Evolutionary conservation across 345 rosid genomes (phyloP).

Genomic region (Erodium maritimum): DNA sequence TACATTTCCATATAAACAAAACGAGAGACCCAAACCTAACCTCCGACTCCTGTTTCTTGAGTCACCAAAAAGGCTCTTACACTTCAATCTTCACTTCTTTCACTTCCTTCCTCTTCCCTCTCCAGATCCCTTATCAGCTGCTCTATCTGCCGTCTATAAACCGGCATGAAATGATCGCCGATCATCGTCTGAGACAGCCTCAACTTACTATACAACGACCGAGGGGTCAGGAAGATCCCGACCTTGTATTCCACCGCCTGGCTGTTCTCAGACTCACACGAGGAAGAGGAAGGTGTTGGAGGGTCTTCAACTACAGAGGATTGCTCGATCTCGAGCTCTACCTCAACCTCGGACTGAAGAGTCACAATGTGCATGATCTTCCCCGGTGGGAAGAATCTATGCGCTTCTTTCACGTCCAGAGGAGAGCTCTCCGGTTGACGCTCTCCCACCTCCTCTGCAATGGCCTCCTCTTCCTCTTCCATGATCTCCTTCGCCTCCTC

Average conservation of each 20-base stretch:
- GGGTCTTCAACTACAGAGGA: slow-evolving; percentile 19
- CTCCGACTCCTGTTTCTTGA: too few relatives aligned
- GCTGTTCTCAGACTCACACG: slow-evolving; percentile 11
- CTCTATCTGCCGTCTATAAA: slow-evolving; percentile 79
- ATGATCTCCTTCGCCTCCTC: slow-evolving; percentile 51
- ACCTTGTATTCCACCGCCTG: slow-evolving; percentile 27
- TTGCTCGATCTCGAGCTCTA: slow-evolving; percentile 16
- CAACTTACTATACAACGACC: slow-evolving; percentile 76
- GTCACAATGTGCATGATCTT: slow-evolving; percentile 81
- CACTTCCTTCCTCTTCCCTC: slow-evolving; percentile 14
- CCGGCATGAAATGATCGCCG: slow-evolving; percentile 91
- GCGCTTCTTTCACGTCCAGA: slow-evolving; percentile 59
- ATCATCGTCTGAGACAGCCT: slow-evolving; percentile 87
- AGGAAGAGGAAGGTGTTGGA: slow-evolving; percentile 14
- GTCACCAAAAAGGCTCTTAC: too few relatives aligned
- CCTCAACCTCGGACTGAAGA: slow-evolving; percentile 24
- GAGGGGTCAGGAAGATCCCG: slow-evolving; percentile 61
- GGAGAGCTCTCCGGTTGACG: slow-evolving; percentile 28
- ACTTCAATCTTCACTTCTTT: too few relatives aligned
- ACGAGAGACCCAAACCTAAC: too few relatives aligned
- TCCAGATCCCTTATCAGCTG: slow-evolving; percentile 60
- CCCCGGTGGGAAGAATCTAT: slow-evolving; percentile 82
- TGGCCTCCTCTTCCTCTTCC: slow-evolving; percentile 85
- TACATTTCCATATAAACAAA: too few relatives aligned
- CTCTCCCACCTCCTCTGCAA: slow-evolving; percentile 53